phyloP scores from a whole-genome alignment of 805 yeast species.

The Nakazawaea laoshanensis region DNA sequence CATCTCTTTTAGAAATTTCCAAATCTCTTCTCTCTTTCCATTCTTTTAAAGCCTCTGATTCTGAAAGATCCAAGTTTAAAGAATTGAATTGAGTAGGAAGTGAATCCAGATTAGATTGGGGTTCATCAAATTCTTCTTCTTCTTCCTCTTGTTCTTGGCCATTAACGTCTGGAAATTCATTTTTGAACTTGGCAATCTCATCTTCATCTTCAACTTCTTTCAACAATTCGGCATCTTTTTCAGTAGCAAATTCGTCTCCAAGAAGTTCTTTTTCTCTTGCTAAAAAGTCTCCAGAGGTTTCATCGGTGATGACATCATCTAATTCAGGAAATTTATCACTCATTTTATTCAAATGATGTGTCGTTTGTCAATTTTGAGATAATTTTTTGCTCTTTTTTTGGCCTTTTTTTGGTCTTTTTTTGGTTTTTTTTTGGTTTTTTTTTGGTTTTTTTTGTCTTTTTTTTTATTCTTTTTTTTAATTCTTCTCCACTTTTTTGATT shows the following conservation, averaged over 20 bases:
- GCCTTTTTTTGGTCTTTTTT: not conserved
- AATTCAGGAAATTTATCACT: constrained; percentile 74
- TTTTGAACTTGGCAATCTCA: constrained; percentile 51
- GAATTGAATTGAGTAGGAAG: constrained; percentile 11
- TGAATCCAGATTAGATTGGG: constrained; percentile 25
- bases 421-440: not conserved
- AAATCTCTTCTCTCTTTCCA: constrained; percentile 80
- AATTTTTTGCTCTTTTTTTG: not conserved
- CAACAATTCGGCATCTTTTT: constrained; percentile 43
- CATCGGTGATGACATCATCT: constrained; percentile 32
- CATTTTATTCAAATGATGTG: constrained; percentile 25
- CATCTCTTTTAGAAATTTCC: constrained; percentile 76
- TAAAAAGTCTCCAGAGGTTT: constrained; percentile 47
- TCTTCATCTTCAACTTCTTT: constrained; percentile 29
- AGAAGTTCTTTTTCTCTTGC: constrained; percentile 59
- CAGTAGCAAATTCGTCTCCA: constrained; percentile 68
- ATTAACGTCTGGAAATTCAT: constrained; percentile 54
- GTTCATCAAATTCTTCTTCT: constrained; percentile 35
- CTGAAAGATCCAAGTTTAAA: constrained; percentile 24
- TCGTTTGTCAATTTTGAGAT: not conserved
- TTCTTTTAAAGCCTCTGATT: constrained; percentile 53
- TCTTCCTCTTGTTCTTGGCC: constrained; percentile 23
- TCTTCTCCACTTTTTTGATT: not conserved
- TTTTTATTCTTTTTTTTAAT: not conserved
- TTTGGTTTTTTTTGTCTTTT: not conserved